phyloP scores from a whole-genome alignment of 306 rosid species.

The Luffa acutangula region DNA sequence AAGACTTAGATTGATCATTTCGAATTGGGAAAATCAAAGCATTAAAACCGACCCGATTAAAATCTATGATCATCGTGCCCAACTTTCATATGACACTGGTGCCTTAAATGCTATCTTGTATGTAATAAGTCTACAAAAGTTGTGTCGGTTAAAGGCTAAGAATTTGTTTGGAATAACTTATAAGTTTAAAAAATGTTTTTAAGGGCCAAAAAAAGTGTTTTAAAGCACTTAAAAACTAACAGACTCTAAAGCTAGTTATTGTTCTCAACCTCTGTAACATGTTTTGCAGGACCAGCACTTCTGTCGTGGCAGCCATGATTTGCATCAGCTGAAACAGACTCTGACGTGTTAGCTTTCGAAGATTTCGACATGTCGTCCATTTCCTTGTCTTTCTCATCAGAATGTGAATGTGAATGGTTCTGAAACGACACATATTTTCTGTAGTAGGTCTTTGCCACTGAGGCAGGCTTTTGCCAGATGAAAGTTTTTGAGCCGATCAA shows the following conservation, averaged over 20 bases:
- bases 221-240: too few relatives aligned
- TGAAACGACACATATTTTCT: slow-evolving; percentile 5
- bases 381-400: neutral
- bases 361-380: neutral
- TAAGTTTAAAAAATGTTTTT: too few relatives aligned
- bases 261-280: neutral
- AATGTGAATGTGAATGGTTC: neutral
- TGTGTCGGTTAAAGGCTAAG: neutral
- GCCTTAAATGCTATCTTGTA: neutral
- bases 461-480: slow-evolving; percentile 22
- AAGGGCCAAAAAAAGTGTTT: too few relatives aligned
- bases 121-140: neutral
- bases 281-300: neutral
- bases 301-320: neutral
- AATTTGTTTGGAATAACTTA: too few relatives aligned
- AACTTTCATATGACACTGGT: neutral
- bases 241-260: neutral
- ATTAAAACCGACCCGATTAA: neutral
- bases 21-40: neutral
- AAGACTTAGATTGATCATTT: neutral
- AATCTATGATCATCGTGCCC: neutral
- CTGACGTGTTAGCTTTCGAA: neutral
- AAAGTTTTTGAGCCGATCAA: slow-evolving; percentile 19
- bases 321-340: neutral
- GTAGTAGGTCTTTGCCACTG: slow-evolving; percentile 10